Evolutionary conservation across 2,329 filamentous ascomycete species (phyloP), one percentile per base, ranked within the genome.

Genomic region (Fusarium foetens): DNA sequence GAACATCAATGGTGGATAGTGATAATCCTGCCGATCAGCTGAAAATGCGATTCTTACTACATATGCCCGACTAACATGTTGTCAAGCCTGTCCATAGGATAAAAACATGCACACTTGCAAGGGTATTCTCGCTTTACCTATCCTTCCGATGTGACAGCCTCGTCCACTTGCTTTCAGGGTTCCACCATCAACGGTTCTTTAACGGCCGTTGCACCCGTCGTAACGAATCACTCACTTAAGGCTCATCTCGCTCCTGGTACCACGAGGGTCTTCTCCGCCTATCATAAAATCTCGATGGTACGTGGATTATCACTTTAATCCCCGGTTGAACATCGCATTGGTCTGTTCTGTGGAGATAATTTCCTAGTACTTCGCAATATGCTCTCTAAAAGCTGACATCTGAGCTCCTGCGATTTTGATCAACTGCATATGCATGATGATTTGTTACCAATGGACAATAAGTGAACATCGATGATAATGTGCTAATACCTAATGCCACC

Each of bases 271-370:
- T 45, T 43, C 25, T 62, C 53, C 57, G 58, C 70, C 70, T 72
- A 72, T 71, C 70, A 72, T 23, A 35, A 38, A 46, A 63, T 29
- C 45, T 57, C 41, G 54, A 57, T 29, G 36, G 66, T 53, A 43
- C 53, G 53, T 73, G 53, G 61, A 46, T 63, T 53, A 68, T 73
- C 66, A 72, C 66, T 57, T 36, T 31, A 36, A n/a, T 55, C 38
- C 49, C 42, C 38, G 21, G 35, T 31, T 38, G 51, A 38, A 58
- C 33, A 43, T 38, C 38, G 39, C 53, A 45, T 60, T 48, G 45
- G 54, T 42, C 29, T 58, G 17, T 35, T 46, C 58, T 38, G 27
- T 36, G 27, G 52, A 46, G n/a, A 48, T 39, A 39, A 23, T 43
- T 51, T 53, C 60, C 38, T 31, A 52, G 42, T 51, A 49, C 35